Evolutionary conservation across 2,329 filamentous ascomycete species (phyloP), one percentile per base, ranked within the genome.

Genomic region (Fusarium sp.): DNA sequence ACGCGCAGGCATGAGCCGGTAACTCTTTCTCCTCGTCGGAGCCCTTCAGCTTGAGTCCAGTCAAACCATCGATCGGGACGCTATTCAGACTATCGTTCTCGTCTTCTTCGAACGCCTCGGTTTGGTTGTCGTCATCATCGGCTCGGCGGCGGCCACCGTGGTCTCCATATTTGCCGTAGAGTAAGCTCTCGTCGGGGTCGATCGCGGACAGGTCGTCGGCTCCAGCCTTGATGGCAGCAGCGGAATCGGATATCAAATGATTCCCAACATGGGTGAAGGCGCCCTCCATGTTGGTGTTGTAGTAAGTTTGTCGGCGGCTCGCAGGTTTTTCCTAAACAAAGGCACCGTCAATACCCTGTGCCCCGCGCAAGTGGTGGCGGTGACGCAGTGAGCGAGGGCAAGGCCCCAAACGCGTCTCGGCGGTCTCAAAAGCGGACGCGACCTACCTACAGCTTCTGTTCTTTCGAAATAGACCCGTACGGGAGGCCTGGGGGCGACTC

Each of bases 1-100:
- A 97, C 91, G 95, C 94, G 92, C 95, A 99, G 72, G 97, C 96
- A 85, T 99, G 96, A 68, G 93, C 86, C 28, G 96, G 96, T 57
- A 98, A 89, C 81, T 97, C 94, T 77, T 95, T 95, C 75, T 97
- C 93, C 78, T 97, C 94, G 73, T 97, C 93, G 56, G 62, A 68
- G 65, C 70, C 85, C 80, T 80, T 85, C 47, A 91, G 78, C 66
- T 85, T 88, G 70, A 90, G 78, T 54, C 90, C 91, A 74, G 90
- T 91, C 79, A 91, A 86, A 50, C 91, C 93, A 71, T 94, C 94
- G 31, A 94, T 88, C 9, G 94, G 90, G 73, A 93, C 91, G 78
- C 94, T 98, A 44, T 92, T 92, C 78, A 97, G 76, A 75, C 89
- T 91, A 79, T 91, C 89, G 66, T 86, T 87, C 65, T 97, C 93